Evolutionary conservation across 129 eudicot species (phyloP), one percentile per base, ranked within the genome.

Genomic region (Silybum marianum): DNA sequence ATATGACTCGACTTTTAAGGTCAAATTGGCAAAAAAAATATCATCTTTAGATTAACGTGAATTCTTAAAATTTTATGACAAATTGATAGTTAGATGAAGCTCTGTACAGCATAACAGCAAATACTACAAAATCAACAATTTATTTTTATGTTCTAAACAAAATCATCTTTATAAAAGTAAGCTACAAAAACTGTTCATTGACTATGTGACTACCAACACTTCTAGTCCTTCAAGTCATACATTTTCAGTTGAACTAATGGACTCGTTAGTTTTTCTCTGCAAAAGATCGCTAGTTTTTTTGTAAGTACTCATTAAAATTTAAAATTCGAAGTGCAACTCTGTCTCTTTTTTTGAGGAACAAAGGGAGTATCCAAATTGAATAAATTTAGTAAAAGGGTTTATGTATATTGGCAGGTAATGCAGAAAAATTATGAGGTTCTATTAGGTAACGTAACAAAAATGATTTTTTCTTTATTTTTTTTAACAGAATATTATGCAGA

Each of bases 381-480:
- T 7, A 23, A 44, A 38, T 60, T 11, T 73, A 24, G 23, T 81
- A 6, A 24, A 46, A 24, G 58, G 39, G 19, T 62, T 71, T 76
- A 40, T 82, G 75, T 54, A 68, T 77, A 42, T 80, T 87, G 84
- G 78, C 97, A 95, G 99, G 99, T 95, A 77, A 88, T 90, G 93
- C 98, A 92, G 85, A 89, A 72, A 75, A 89, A 91, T 77, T 89
- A 86, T 44, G 93, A 91, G 83, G 97, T 95, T 84, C 82, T 95
- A 58, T 83, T 95, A 87, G 99, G 99, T 95, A 89, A 19, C 3
- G 99, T 95, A 89, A 19, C 7, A 32, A 25, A 46, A 24, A 62
- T 26, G 0, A n/a, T 32, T 51, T 28, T 28, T 69, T 23, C 7
- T 75, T 70, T 18, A 54, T 1, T 70, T n/a, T 11, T 7, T 8